A percentile compares a stretch with the other conserved stretches of the same genome.
These are phyloP conservation scores for Verbascum thapsus DNA, from an alignment of 257 asterid genomes.

Conservation along the genomic window DNA sequence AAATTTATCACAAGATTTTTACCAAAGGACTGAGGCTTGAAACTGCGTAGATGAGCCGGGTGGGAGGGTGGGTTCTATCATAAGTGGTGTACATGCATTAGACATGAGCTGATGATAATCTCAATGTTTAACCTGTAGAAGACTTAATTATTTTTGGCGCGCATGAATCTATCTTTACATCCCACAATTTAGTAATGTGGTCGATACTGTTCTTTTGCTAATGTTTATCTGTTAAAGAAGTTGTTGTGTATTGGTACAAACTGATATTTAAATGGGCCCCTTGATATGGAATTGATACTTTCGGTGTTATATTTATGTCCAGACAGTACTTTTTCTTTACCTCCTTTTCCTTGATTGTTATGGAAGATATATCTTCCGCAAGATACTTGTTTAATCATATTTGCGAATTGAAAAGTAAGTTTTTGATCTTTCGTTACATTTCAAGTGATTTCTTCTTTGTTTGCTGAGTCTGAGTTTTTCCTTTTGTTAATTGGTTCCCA, in stretches of 20 bases:
- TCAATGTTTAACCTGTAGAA: too few relatives aligned
- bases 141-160: too few relatives aligned
- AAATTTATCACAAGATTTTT: slow-evolving; percentile 6
- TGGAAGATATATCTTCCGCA: neutral
- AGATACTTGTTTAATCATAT: neutral
- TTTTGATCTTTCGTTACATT: too few relatives aligned
- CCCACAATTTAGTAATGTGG: too few relatives aligned
- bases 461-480: neutral
- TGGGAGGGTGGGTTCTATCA: too few relatives aligned
- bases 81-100: slow-evolving; percentile 7
- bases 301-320: neutral
- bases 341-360: neutral
- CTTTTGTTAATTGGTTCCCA: neutral
- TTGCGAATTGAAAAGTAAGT: neutral
- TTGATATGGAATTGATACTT: slow-evolving; percentile 2
- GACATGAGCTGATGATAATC: neutral
- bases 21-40: too few relatives aligned
- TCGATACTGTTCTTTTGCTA: too few relatives aligned
- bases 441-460: slow-evolving; percentile 8
- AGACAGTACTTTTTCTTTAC: neutral
- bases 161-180: too few relatives aligned
- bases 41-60: too few relatives aligned
- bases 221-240: too few relatives aligned
- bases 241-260: too few relatives aligned
- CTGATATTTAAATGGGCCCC: neutral